Percentiles rank a stretch among this genome's conserved stretches.
phyloP scores from a whole-genome alignment of 2,329 filamentous ascomycete species.

The Eutypella sp. region DNA sequence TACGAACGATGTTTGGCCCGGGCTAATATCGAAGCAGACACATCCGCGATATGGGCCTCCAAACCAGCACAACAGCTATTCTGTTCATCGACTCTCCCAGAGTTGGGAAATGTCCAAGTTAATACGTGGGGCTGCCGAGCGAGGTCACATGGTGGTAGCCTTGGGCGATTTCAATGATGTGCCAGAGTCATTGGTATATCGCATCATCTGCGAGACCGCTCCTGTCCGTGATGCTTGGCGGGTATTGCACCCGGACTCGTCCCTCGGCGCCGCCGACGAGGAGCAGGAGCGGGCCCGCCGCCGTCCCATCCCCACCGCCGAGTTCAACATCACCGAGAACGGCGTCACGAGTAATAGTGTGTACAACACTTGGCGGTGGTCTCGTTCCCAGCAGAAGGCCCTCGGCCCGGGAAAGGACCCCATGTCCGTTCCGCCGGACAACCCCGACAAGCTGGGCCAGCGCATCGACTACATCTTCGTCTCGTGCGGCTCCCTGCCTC shows the following conservation, averaged over 20 bases:
- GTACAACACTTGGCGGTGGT: constrained; percentile 93
- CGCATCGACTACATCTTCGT: constrained; percentile 94
- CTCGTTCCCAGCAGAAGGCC: constrained; percentile 61
- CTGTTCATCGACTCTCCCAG: constrained; percentile 86
- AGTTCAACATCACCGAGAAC: constrained; percentile 73
- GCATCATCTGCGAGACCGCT: constrained; percentile 72
- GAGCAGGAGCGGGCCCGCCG: constrained; percentile 61
- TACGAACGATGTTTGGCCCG: too few relatives aligned
- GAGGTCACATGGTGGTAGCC: constrained; percentile 78
- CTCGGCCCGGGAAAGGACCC: constrained; percentile 59
- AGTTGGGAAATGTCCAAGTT: constrained; percentile 93
- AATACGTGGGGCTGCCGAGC: constrained; percentile 72
- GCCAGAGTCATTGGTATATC: constrained; percentile 79
- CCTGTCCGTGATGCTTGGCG: constrained; percentile 82
- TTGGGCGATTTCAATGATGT: constrained; percentile 96
- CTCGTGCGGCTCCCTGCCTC: constrained; percentile 40
- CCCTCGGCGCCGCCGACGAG: constrained; percentile 68
- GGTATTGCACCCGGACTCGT: constrained; percentile 75
- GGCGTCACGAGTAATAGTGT: constrained; percentile 82
- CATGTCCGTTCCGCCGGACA: constrained; percentile 58
- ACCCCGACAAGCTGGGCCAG: constrained; percentile 70
- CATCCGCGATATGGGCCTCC: constrained; percentile 84
- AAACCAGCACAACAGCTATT: constrained; percentile 70
- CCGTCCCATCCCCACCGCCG: constrained; percentile 66
- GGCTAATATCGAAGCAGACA: constrained; percentile 29